phyloP scores from a whole-genome alignment of 2,329 filamentous ascomycete genomes.

The Clonostachys rhizophaga region DNA sequence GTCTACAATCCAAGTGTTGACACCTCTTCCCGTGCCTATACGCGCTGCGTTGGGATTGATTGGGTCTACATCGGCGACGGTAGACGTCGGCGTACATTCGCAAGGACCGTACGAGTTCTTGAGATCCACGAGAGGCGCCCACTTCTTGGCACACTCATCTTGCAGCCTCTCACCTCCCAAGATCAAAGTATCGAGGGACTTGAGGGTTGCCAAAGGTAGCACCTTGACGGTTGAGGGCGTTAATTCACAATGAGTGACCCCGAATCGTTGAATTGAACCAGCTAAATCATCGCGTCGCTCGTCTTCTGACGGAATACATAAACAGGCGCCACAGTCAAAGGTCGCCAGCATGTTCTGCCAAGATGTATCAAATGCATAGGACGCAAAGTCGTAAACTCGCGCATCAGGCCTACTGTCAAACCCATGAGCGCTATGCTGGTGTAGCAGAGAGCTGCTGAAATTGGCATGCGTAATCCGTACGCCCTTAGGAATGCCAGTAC shows the following conservation, averaged over 20 bases:
- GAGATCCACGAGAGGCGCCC: constrained; percentile 29
- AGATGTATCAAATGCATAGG: constrained; percentile 7
- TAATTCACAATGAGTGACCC: constrained; percentile 3
- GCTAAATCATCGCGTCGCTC: constrained; percentile 5
- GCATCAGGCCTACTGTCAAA: background rate
- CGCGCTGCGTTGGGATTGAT: constrained; percentile 6
- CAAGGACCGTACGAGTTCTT: constrained; percentile 30
- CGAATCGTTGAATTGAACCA: constrained; percentile 19
- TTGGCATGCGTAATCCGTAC: constrained; percentile 2
- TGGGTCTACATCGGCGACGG: constrained; percentile 4
- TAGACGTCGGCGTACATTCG: constrained; percentile 36
- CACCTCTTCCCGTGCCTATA: constrained; percentile 4
- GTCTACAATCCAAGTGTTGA: constrained; percentile 13
- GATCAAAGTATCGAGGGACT: constrained; percentile 6
- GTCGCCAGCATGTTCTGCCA: constrained; percentile 3
- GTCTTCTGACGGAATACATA: constrained; percentile 9
- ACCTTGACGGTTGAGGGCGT: constrained; percentile 7
- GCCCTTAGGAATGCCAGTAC: constrained; percentile 5
- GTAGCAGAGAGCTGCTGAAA: background rate
- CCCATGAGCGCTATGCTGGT: constrained; percentile 18
- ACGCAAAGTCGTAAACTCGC: constrained; percentile 5
- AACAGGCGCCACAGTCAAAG: constrained; percentile 4
- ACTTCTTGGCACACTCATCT: constrained; percentile 14
- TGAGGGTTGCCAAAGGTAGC: background rate
- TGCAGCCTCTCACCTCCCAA: constrained; percentile 28